Conservation (phyloP, 225 moss, liverwort and hornwort species). For the Thuidium tamariscinum region DNA sequence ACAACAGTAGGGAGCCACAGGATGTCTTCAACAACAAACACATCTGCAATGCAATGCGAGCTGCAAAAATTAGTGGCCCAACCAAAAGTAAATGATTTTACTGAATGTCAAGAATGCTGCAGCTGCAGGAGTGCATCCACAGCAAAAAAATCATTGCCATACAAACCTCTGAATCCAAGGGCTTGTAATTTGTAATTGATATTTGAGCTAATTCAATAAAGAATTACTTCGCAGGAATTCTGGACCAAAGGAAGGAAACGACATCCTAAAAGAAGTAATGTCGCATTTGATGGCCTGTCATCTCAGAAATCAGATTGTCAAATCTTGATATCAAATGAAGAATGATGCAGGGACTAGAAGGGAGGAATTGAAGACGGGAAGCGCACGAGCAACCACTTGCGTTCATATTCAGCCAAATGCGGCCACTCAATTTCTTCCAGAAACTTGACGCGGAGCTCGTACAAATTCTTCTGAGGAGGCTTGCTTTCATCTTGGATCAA, state of each 20-base stretch:
- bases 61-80: neutral
- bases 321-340: neutral
- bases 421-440: slow-evolving; percentile 69
- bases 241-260: neutral
- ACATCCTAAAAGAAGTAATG: neutral
- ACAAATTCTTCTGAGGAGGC: slow-evolving; percentile 73
- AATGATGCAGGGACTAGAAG: slow-evolving; percentile 26
- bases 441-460: slow-evolving; percentile 58
- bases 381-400: slow-evolving; percentile 56
- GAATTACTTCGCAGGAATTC: neutral
- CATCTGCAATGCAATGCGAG: neutral
- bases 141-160: neutral
- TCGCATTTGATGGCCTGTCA: neutral
- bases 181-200: neutral
- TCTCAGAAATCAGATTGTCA: neutral
- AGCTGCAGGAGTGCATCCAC: neutral
- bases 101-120: neutral
- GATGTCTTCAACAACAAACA: neutral
- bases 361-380: slow-evolving; percentile 71
- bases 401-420: slow-evolving; percentile 78
- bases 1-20: neutral
- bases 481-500: slow-evolving; percentile 92
- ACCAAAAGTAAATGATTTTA: neutral
- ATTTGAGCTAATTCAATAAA: neutral
- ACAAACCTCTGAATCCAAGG: neutral